Evolutionary conservation across 179 eudicot genomes (phyloP).

Genomic region (Carnegiea gigantea): DNA sequence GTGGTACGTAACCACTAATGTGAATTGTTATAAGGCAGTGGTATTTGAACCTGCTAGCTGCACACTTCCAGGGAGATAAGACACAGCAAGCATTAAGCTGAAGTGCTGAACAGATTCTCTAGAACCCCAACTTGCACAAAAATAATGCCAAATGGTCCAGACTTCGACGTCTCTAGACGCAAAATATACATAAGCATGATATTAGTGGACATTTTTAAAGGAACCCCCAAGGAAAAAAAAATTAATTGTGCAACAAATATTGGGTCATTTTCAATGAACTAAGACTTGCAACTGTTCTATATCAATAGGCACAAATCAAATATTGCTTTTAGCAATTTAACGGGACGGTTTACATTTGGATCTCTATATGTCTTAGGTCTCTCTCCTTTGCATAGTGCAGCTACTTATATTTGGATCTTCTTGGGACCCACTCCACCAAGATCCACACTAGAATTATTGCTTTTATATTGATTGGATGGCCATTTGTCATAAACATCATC

Average conservation of each 20-base stretch:
- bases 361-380: not conserved
- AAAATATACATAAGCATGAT: slow-evolving; percentile 9
- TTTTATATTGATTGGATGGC: slow-evolving; percentile 20
- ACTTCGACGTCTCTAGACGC: slow-evolving; percentile 18
- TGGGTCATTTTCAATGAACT: slow-evolving; percentile 40
- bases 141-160: slow-evolving; percentile 21
- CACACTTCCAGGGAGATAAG: slow-evolving; percentile 37
- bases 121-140: slow-evolving; percentile 21
- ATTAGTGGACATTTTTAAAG: not conserved
- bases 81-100: slow-evolving; percentile 20
- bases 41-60: slow-evolving; percentile 4
- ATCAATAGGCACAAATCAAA: slow-evolving; percentile 24
- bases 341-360: slow-evolving; percentile 4
- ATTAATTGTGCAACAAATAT: slow-evolving; percentile 13
- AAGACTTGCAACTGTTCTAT: slow-evolving; percentile 24
- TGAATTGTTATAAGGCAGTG: slow-evolving; percentile 15
- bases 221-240: not conserved
- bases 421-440: not conserved
- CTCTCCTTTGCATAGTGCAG: not conserved
- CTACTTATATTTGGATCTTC: not conserved
- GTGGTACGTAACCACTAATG: not conserved
- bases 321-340: slow-evolving; percentile 33
- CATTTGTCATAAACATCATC: slow-evolving; percentile 27
- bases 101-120: slow-evolving; percentile 30
- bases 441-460: not conserved